A percentile compares a stretch with the other conserved stretches of the same genome.
These are phyloP conservation scores for Leucosporidium creatinivorum DNA, from an alignment of 768 basidiomycete genomes.

Conservation along the genomic window DNA sequence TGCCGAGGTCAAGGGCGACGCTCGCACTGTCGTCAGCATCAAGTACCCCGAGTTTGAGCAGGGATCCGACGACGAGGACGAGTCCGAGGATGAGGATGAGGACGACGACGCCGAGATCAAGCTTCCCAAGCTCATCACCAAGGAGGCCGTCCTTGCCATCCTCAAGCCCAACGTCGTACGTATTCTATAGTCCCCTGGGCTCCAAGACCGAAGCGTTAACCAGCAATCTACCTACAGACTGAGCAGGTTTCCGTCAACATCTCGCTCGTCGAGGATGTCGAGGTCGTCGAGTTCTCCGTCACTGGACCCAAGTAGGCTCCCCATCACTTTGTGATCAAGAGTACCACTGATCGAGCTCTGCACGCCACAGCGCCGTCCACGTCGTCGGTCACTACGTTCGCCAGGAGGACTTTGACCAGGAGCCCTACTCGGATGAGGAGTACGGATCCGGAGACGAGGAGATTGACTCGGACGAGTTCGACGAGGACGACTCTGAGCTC, in stretches of 20 bases:
- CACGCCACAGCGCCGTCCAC: conserved; percentile 36
- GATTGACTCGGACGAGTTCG: conserved; percentile 35
- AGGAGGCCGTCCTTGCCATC: conserved; percentile 40
- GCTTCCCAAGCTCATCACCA: conserved; percentile 38
- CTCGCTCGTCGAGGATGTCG: conserved; percentile 34
- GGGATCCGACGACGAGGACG: conserved; percentile 50
- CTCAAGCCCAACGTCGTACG: conserved; percentile 26
- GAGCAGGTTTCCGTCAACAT: conserved; percentile 34
- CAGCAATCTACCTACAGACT: conserved; percentile 37
- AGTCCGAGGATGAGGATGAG: conserved; percentile 47
- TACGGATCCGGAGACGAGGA: conserved; percentile 23
- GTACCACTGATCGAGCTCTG: background rate
- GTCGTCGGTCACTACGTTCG: conserved; percentile 33
- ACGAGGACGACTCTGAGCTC: conserved; percentile 43
- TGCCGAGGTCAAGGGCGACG: conserved; percentile 31
- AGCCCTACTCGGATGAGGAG: conserved; percentile 27
- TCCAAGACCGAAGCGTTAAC: background rate
- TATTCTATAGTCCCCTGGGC: background rate
- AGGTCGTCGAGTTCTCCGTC: conserved; percentile 33
- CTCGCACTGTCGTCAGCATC: conserved; percentile 29
- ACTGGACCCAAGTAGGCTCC: conserved; percentile 26
- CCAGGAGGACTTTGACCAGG: conserved; percentile 34
- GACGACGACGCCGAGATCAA: conserved; percentile 51
- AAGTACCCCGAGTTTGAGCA: conserved; percentile 56
- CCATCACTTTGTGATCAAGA: no score